phyloP scores from a whole-genome alignment of 176 grass and related monocot species.

The Thalia dealbata region DNA sequence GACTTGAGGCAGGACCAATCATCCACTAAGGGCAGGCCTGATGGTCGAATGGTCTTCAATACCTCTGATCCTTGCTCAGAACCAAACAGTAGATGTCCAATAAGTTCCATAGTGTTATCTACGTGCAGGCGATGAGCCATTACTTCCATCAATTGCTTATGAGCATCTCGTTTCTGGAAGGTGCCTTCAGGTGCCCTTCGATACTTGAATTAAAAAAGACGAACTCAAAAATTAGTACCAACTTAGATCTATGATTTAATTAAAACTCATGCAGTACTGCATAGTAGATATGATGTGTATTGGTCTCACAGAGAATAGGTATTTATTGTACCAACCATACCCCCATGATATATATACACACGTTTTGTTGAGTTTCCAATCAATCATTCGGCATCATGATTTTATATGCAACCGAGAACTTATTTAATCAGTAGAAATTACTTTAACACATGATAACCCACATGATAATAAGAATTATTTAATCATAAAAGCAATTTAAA shows the following conservation, averaged over 20 bases:
- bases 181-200: slow-evolving; percentile 46
- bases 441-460: too few species aligned
- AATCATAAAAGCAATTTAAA: neutral
- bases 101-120: slow-evolving; percentile 65
- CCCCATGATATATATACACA: too few species aligned
- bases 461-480: too few species aligned
- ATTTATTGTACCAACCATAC: too few species aligned
- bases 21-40: slow-evolving; percentile 66
- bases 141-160: slow-evolving; percentile 73
- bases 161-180: slow-evolving; percentile 48
- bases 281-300: too few species aligned
- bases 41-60: slow-evolving; percentile 42
- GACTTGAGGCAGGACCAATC: slow-evolving; percentile 88
- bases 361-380: too few species aligned
- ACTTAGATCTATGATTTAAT: too few species aligned
- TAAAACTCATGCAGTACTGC: too few species aligned
- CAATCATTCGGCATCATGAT: too few species aligned
- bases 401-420: too few species aligned
- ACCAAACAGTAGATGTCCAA: slow-evolving; percentile 90
- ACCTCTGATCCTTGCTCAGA: slow-evolving; percentile 39
- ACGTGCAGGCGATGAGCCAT: slow-evolving; percentile 79
- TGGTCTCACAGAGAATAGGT: too few species aligned
- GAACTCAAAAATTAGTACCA: slow-evolving; percentile 8
- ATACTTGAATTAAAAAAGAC: slow-evolving; percentile 35
- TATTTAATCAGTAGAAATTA: too few species aligned